Evolutionary conservation across 225 moss, liverwort and hornwort genomes (phyloP), one percentile per base, ranked within the genome.

Genomic region (Thuidium tamariscinum): DNA sequence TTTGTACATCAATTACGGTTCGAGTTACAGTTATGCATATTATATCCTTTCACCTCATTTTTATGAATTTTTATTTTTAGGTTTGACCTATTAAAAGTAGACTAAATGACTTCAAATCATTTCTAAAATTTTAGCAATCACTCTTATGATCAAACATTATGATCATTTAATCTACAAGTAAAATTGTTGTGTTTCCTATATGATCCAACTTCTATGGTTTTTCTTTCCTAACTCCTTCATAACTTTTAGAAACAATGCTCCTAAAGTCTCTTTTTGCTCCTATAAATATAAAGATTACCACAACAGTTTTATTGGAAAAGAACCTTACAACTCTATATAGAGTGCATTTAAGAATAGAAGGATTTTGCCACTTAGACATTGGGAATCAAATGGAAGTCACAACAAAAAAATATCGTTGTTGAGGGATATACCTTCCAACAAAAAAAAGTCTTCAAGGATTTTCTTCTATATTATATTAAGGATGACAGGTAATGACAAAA

Each of bases 371-470:
- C 2, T n/a, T 16, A 9, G 2, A 16, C 42, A 37, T 67, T 67
- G 5, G 1, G 0, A 37, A 13, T 68, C 13, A 39, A 23, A 68
- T 39, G 2, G 4, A 68, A 39, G 39, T 68, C 0, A 13, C 2
- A 23, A 0, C 13, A 23, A 68, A 39, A n/a, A 23, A 7, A 4
- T 39, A 22, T 68, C 36, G 7, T 37, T 67, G 0, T 22, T 7
- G 12, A 37, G 1, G 6, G 4, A 66, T 36, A 1, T 65, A 20
- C 1, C 19, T n/a, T n/a, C 6, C 2, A 65, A 11, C 0, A 36
- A 66, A 6, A 1, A 1, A 1, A 66, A 3, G 36, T n/a, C 1
- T 4, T 10, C 19, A 0, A n/a, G 1, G 5, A 0, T 34, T 65
- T 66, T 36, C n/a, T n/a, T n/a, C n/a, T n/a, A n/a, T n/a, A n/a